A percentile compares a stretch with the other conserved stretches of the same genome.
Evolutionary conservation across 306 rosid species (phyloP).

Genomic region (Benincasa hispida): DNA sequence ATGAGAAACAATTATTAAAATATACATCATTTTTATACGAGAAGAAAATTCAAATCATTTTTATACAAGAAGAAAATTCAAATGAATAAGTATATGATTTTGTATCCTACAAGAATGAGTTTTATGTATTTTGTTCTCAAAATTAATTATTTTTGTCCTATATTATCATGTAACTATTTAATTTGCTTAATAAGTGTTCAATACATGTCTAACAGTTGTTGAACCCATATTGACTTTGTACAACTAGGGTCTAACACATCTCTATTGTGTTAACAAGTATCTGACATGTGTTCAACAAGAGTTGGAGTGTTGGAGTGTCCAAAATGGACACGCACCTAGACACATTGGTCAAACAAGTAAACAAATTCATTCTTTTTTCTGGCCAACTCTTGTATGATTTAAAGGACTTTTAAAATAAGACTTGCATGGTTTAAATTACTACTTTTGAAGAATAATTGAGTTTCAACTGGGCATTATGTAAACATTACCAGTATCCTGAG

Average conservation of each 20-base stretch:
- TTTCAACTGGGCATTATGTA: not conserved
- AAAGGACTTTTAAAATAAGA: not conserved
- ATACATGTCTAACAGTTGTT: not conserved
- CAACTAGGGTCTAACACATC: not conserved
- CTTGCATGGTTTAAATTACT: not conserved
- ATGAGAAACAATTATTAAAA: not conserved
- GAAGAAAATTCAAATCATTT: too few relatives aligned
- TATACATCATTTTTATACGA: not conserved
- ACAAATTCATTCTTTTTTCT: not conserved
- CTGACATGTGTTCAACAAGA: not conserved
- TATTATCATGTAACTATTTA: not conserved
- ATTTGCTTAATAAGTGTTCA: not conserved
- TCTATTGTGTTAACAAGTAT: not conserved
- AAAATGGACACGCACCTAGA: too few relatives aligned
- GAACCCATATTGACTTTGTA: not conserved
- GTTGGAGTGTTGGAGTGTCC: not conserved
- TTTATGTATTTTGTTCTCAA: not conserved
- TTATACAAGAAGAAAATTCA: not conserved
- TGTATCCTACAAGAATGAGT: not conserved
- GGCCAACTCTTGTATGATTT: not conserved
- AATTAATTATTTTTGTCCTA: not conserved
- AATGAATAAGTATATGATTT: not conserved
- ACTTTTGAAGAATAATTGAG: not conserved
- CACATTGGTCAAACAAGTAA: not conserved
- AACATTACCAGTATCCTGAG: slow-evolving; percentile 11